Evolutionary conservation across 805 yeast genomes (phyloP), one percentile per base, ranked within the genome.

Genomic region (Candida pseudofarinosa): DNA sequence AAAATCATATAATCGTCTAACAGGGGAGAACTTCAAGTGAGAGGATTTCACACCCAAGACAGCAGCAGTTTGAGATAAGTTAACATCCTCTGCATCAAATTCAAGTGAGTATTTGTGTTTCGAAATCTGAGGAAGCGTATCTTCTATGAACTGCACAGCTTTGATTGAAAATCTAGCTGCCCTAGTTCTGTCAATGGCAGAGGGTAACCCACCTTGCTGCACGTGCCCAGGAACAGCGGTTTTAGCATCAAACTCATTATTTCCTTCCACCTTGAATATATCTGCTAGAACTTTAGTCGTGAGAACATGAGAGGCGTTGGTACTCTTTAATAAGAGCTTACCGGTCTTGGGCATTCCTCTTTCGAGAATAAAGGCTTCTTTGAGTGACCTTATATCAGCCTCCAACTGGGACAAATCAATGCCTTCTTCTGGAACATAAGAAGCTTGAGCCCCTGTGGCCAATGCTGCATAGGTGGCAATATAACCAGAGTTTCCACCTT

Each of bases 161-260:
- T 82, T 85, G 52, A 91, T 85, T 3, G 96, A 96, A 62, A 85
- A 84, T 61, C 98, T 80, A 4, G 90, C 82, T 4, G 96, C 96
- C 50, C 83, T 77, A 32, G 89, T 83, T 63, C 98, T 81, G 62
- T 93, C 99, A 71, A 90, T 85, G 4, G 98, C 88, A 5, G 96
- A 83, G 39, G 99, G 99, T 41, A 81, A 78, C 46, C 90, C 93
- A 62, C 99, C 99, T 69, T 93, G 99, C 74, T 93, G 99, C 45
- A 91, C 93, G 60, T 91, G 98, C 23, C 99, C 99, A 19, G 99
- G 99, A 46, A 90, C 80, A 13, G 98, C 98, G 3, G 96, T 89
- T 62, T 95, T 83, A 14, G 93, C 85, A 56, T 90, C 97, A 60
- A 87, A 93, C 51, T 74, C 75, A 38, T 85, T 87, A 32, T 76